Conservation (phyloP, 2,329 filamentous ascomycete species). For the Cordyceps javanica region DNA sequence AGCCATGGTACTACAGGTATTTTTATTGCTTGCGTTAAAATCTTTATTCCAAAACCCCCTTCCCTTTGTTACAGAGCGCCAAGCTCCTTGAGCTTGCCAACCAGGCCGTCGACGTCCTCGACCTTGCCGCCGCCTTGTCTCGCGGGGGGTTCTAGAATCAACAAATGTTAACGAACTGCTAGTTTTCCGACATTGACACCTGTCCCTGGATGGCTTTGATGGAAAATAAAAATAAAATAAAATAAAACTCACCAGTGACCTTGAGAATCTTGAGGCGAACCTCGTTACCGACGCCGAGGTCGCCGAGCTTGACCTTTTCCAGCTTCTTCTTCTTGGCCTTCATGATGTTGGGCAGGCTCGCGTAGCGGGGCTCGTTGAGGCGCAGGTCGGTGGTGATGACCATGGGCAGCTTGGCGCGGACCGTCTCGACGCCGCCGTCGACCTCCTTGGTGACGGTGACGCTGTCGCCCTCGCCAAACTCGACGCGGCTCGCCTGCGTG, state of each 20-base stretch:
- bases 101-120: constrained; percentile 91
- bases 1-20: constrained; percentile 6
- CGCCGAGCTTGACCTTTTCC: constrained; percentile 81
- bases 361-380: constrained; percentile 91
- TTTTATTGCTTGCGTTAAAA: not conserved
- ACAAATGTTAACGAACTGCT: not conserved
- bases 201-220: no score
- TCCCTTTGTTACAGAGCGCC: constrained; percentile 64
- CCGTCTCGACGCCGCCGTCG: constrained; percentile 88
- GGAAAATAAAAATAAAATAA: not conserved
- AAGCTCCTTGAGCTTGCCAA: constrained; percentile 90
- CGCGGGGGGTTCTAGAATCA: constrained; percentile 61
- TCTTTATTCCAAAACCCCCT: not conserved
- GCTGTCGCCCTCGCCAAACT: constrained; percentile 62
- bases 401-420: constrained; percentile 80
- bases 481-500: constrained; percentile 82
- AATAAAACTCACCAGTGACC: constrained; percentile 61
- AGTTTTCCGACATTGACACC: not conserved
- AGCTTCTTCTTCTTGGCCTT: constrained; percentile 99
- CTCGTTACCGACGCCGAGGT: constrained; percentile 70
- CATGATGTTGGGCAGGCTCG: constrained; percentile 97
- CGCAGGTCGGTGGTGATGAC: constrained; percentile 92
- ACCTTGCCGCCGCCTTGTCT: constrained; percentile 95
- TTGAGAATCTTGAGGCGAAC: constrained; percentile 82
- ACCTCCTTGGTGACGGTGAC: constrained; percentile 86